phyloP scores from a whole-genome alignment of 2,329 filamentous ascomycete genomes.

The Verticillium klebahnii region DNA sequence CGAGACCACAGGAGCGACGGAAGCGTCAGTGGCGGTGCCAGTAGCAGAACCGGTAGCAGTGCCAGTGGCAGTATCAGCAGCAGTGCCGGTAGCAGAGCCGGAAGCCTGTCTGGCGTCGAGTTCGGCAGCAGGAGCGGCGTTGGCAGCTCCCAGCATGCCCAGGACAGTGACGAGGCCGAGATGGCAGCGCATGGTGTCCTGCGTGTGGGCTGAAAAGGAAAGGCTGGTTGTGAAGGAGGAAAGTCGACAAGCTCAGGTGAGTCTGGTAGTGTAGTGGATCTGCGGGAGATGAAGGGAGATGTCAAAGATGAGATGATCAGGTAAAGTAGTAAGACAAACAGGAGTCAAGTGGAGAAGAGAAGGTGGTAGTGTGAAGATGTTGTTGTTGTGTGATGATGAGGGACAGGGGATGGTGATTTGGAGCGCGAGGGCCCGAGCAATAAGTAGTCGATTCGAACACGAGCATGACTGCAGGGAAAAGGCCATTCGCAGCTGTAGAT shows the following conservation, averaged over 20 bases:
- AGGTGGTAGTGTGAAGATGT: neutral
- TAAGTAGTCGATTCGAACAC: neutral
- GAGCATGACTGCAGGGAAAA: neutral
- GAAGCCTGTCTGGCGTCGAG: neutral
- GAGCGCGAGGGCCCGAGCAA: neutral
- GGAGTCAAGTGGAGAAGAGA: neutral
- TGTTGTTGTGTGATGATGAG: neutral
- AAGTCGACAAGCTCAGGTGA: neutral
- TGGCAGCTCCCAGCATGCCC: neutral
- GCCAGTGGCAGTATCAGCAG: neutral
- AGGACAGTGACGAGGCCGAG: constrained; percentile 1
- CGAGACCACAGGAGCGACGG: constrained; percentile 6
- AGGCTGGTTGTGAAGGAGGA: neutral
- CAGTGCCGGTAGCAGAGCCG: neutral
- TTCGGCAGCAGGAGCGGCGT: neutral
- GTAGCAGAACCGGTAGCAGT: neutral
- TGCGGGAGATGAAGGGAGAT: neutral
- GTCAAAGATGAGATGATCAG: neutral
- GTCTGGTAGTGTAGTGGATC: neutral
- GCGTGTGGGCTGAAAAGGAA: neutral
- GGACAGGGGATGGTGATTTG: neutral
- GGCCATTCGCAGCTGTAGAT: neutral
- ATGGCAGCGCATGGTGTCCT: constrained; percentile 2
- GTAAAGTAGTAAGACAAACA: neutral
- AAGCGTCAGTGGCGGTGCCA: neutral